phyloP scores from a whole-genome alignment of 257 asterid genomes.

The Solanum chaucha region DNA sequence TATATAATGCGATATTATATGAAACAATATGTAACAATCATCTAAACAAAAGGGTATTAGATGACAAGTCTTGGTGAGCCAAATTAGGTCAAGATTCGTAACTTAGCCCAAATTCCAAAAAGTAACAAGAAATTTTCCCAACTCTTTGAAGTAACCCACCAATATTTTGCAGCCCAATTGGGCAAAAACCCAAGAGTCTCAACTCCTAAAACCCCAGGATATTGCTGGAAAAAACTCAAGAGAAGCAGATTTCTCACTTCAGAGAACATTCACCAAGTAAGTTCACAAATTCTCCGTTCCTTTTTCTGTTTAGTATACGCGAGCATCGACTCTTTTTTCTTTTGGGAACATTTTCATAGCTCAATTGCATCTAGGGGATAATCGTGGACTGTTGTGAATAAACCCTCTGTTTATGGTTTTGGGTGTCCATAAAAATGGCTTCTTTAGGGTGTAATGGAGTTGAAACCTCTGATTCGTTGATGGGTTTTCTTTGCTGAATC shows the following conservation, averaged over 20 bases:
- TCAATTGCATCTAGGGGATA: neutral
- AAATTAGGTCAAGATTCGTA: neutral
- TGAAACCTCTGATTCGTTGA: neutral
- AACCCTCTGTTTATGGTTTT: neutral
- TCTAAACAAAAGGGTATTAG: neutral
- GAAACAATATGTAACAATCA: too few relatives aligned
- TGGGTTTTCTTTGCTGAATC: neutral
- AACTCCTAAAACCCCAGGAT: neutral
- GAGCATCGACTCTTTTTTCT: neutral
- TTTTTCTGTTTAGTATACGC: neutral
- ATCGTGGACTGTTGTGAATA: neutral
- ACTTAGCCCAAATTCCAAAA: neutral
- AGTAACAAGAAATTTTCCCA: neutral
- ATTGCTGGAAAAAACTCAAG: neutral
- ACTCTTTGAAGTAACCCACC: neutral
- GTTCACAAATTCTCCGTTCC: neutral
- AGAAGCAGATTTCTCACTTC: neutral
- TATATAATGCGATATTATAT: too few relatives aligned
- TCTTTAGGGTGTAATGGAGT: neutral
- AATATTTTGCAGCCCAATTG: neutral
- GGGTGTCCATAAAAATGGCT: neutral
- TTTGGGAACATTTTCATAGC: neutral
- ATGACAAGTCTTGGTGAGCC: neutral
- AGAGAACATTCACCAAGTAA: neutral
- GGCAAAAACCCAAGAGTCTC: neutral